Conservation (phyloP, 805 yeast species). For the Lipomyces chichibuensis region DNA sequence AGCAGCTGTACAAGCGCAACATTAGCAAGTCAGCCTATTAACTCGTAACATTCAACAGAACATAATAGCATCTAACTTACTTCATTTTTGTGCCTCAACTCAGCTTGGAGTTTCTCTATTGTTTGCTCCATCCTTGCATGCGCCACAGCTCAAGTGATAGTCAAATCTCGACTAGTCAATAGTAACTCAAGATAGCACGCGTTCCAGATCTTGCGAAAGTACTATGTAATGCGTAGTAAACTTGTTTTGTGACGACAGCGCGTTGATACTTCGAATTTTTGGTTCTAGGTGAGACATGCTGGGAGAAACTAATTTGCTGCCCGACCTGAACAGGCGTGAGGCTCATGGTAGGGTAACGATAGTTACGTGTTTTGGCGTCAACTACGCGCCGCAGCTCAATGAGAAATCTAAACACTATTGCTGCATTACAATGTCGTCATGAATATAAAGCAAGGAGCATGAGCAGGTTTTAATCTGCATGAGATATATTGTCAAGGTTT, state of each 20-base stretch:
- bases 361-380: background rate
- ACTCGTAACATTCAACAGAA: background rate
- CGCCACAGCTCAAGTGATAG: background rate
- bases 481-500: too few species aligned
- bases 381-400: background rate
- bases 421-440: too few species aligned
- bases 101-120: conserved; percentile 16
- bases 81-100: conserved; percentile 28
- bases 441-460: too few species aligned
- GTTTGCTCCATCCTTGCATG: background rate
- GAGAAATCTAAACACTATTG: too few species aligned
- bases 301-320: background rate
- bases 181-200: background rate
- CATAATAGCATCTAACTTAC: background rate
- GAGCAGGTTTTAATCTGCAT: too few species aligned
- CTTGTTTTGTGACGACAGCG: background rate
- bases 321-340: background rate
- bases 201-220: background rate
- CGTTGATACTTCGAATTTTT: background rate
- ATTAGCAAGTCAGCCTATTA: background rate
- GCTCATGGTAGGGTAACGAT: background rate
- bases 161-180: background rate
- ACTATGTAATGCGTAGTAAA: background rate
- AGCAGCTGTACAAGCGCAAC: conserved; percentile 9
- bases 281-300: background rate